These are phyloP conservation scores for Epichloe glyceriae DNA, from an alignment of 2,329 filamentous ascomycete genomes.

Conservation along the genomic window DNA sequence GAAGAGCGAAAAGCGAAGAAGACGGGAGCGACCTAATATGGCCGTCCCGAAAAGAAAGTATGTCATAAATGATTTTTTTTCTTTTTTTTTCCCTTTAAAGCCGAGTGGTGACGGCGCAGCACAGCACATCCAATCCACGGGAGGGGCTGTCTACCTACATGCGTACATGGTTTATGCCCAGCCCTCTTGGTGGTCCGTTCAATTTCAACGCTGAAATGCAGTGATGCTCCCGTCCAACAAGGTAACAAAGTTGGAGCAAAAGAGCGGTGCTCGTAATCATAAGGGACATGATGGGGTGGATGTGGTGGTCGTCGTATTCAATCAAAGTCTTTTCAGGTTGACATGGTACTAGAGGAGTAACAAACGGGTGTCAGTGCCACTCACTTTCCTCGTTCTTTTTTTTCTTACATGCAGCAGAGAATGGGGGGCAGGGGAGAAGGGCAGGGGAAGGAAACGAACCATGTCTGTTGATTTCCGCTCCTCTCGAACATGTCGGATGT, in stretches of 20 bases:
- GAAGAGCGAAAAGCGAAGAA: background rate
- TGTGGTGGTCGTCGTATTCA: background rate
- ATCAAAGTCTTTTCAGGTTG: conserved; percentile 5
- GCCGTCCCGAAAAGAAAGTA: background rate
- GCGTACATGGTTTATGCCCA: too few species aligned
- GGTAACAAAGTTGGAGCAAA: background rate
- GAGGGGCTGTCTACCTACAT: too few species aligned
- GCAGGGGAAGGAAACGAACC: conserved; percentile 13
- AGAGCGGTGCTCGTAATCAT: background rate
- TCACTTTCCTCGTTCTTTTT: background rate
- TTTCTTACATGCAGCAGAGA: background rate
- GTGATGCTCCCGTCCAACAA: background rate
- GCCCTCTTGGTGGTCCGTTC: background rate
- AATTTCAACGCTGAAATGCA: conserved; percentile 3
- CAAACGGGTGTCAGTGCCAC: background rate
- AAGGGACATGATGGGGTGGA: background rate
- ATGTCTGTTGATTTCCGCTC: conserved; percentile 19
- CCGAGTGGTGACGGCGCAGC: background rate
- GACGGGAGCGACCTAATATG: background rate
- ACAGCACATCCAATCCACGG: background rate
- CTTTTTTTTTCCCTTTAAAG: background rate
- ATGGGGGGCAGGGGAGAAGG: too few species aligned
- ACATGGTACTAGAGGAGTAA: conserved; percentile 5
- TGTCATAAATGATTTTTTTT: too few species aligned
- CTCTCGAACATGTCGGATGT: conserved; percentile 19